A percentile compares a stretch with the other conserved stretches of the same genome.
Conservation (phyloP, 1,284 basidiomycete genomes). For the Leccinum fallax region DNA sequence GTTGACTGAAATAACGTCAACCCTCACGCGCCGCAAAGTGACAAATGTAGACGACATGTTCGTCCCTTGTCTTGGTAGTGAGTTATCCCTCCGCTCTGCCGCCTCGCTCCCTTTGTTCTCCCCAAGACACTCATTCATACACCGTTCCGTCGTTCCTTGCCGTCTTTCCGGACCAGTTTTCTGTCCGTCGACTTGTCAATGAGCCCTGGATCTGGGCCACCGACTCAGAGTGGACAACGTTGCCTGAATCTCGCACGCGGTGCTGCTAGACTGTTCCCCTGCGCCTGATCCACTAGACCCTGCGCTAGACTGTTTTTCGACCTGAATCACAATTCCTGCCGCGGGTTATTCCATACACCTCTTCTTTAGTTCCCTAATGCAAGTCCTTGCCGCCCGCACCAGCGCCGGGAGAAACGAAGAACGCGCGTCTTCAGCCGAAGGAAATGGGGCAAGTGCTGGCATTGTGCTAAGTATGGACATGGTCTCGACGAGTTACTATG, state of each 20-base stretch:
- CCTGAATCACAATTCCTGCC: neutral
- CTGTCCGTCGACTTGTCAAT: slow-evolving; percentile 15
- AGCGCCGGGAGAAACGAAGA: slow-evolving; percentile 18
- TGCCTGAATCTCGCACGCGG: slow-evolving; percentile 28
- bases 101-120: neutral
- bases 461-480: slow-evolving; percentile 55
- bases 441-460: slow-evolving; percentile 46
- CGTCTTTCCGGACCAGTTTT: neutral
- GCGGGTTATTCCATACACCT: neutral
- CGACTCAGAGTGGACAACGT: slow-evolving; percentile 5
- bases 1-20: slow-evolving; percentile 22
- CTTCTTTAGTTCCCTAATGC: slow-evolving; percentile 13
- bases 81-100: slow-evolving; percentile 9
- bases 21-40: neutral
- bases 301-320: neutral
- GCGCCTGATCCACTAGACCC: neutral
- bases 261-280: slow-evolving; percentile 11
- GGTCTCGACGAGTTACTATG: slow-evolving; percentile 49
- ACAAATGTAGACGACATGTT: slow-evolving; percentile 3
- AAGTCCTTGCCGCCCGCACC: slow-evolving; percentile 7
- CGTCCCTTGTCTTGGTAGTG: slow-evolving; percentile 16
- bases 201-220: slow-evolving; percentile 1
- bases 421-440: slow-evolving; percentile 31
- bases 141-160: slow-evolving; percentile 2
- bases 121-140: slow-evolving; percentile 3